Base-by-base conservation (phyloP, 768 basidiomycete species). In the Boletus patriciae region DNA sequence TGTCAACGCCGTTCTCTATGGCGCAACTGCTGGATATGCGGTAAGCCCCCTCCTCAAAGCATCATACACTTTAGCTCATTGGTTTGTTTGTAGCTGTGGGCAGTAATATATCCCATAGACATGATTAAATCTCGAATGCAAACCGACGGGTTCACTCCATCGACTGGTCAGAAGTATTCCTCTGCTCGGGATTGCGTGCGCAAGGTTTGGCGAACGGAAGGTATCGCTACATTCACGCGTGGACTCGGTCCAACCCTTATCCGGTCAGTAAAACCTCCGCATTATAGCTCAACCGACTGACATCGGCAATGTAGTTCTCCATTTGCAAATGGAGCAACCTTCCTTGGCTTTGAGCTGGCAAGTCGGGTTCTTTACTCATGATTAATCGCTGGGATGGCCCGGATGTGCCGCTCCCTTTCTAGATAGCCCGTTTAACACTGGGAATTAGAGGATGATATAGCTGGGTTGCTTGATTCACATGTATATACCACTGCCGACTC, bases 101-200 rank as follows among this genome's bases (percentile, higher is more conserved):
- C 83, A n/a, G 77, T 92, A 11, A 94, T 94, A 76, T 96, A 96
- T 77, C 94, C 94, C 16, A 88, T 95, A 72, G 94, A 97, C 73
- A 92, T 97, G 83, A 85, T 98, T 67, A 98, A 98, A 70, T 93
- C 92, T 27, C 85, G 94, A 51, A 90, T 98, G 80, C 96, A 98
- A 74, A 97, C 95, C 0, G 96, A 98, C 67, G 90, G 87, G 0
- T 94, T 94, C 71, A 79, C 83, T 12, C 74, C 84, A 4, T 77
- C 85, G 16, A 86, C 85, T 42, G 87, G 88, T 29, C 87, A 87
- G 63, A 92, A 91, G 67, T 98, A 97, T 73, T 80, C 78, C 31
- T 90, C 90, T 16, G 85, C 91, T 15, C 66, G 92, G 34, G 87
- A 97, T 66, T 95, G 92, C 61, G 85, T 91, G 33, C 82, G 85